Evolutionary conservation across 257 asterid genomes (phyloP).

Genomic region (Cynanchum wilfordii): DNA sequence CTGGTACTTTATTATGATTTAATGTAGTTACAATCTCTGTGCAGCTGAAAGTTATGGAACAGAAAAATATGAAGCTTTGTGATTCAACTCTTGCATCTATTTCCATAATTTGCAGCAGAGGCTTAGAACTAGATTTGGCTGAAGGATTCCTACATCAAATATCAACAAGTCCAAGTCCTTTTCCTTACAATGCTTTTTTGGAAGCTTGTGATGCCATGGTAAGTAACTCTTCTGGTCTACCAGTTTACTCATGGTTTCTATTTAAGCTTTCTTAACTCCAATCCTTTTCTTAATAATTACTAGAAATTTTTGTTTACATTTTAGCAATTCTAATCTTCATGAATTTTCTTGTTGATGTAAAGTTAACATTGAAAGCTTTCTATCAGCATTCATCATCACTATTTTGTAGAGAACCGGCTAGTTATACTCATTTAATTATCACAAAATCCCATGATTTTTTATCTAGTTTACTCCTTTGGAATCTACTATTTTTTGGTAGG

Average conservation of each 20-base stretch:
- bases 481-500: neutral
- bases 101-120: slow-evolving; percentile 72
- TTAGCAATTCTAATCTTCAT: slow-evolving; percentile 5
- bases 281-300: neutral
- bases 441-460: neutral
- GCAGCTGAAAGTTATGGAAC: slow-evolving; percentile 76
- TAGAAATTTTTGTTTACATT: neutral
- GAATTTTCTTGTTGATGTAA: neutral
- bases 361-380: neutral
- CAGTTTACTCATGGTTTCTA: neutral
- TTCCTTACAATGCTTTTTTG: slow-evolving; percentile 61
- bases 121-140: slow-evolving; percentile 67
- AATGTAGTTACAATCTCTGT: slow-evolving; percentile 21
- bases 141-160: slow-evolving; percentile 56
- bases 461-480: neutral
- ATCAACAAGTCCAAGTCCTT: slow-evolving; percentile 30
- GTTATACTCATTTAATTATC: neutral
- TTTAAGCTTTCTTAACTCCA: neutral
- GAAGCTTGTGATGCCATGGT: slow-evolving; percentile 81
- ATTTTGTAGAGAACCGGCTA: neutral
- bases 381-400: neutral
- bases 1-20: neutral
- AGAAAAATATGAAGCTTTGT: slow-evolving; percentile 58
- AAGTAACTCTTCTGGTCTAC: slow-evolving; percentile 20
- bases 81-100: slow-evolving; percentile 71